A percentile compares a stretch with the other conserved stretches of the same genome.
Conservation (phyloP, 306 rosid genomes). For the Castanospermum australe region DNA sequence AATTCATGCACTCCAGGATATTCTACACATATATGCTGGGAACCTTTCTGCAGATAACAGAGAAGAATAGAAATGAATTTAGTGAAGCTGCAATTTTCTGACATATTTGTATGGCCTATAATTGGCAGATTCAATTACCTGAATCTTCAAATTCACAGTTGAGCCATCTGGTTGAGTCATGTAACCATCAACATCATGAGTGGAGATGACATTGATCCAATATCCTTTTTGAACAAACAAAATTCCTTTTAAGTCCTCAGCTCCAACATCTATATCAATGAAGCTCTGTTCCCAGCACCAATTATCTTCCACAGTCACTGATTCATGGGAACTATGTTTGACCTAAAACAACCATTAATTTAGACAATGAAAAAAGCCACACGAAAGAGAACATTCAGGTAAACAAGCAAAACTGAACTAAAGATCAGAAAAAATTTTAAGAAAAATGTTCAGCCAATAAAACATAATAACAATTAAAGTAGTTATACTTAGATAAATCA, state of each 20-base stretch:
- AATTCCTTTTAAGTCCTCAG: constrained; percentile 73
- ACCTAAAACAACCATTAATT: constrained; percentile 60
- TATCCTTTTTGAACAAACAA: constrained; percentile 86
- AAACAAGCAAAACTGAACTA: constrained; percentile 16
- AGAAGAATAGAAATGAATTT: constrained; percentile 34
- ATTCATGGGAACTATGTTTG: constrained; percentile 53
- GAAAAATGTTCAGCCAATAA: background rate
- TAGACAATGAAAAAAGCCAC: background rate
- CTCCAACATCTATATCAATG: constrained; percentile 73
- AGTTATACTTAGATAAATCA: background rate
- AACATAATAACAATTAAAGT: constrained; percentile 11
- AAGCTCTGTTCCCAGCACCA: constrained; percentile 96
- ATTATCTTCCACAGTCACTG: constrained; percentile 53
- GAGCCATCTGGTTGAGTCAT: constrained; percentile 75
- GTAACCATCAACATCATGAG: constrained; percentile 82
- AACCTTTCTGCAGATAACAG: constrained; percentile 81
- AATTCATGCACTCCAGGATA: constrained; percentile 91
- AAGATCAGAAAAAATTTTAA: constrained; percentile 2
- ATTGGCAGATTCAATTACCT: constrained; percentile 49
- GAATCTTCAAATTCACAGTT: constrained; percentile 60
- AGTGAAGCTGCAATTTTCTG: constrained; percentile 24
- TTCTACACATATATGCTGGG: constrained; percentile 75
- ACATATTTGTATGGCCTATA: constrained; percentile 4
- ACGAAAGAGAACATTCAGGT: constrained; percentile 12
- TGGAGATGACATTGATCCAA: constrained; percentile 74